Evolutionary conservation across 768 basidiomycete species (phyloP).

Genomic region (Lyophyllum semitale): DNA sequence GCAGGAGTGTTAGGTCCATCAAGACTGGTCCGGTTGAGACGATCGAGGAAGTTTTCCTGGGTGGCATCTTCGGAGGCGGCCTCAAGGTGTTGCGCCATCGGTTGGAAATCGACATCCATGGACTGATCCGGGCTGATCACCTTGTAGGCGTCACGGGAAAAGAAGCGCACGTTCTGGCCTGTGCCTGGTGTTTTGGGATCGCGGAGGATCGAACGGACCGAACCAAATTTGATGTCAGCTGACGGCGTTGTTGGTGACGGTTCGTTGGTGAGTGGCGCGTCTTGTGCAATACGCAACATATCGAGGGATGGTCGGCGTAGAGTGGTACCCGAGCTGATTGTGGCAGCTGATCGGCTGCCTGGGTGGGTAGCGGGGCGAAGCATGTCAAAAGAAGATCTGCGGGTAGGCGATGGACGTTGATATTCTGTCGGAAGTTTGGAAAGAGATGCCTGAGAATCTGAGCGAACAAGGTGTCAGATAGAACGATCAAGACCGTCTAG

Average conservation of each 20-base stretch:
- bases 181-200: slow-evolving; percentile 73
- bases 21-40: slow-evolving; percentile 27
- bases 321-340: slow-evolving; percentile 16
- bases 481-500: not conserved
- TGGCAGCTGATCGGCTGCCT: slow-evolving; percentile 2
- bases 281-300: slow-evolving; percentile 30
- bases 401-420: slow-evolving; percentile 15
- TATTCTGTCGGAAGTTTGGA: slow-evolving; percentile 19
- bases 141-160: slow-evolving; percentile 68
- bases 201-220: slow-evolving; percentile 72
- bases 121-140: slow-evolving; percentile 68
- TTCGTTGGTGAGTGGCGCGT: slow-evolving; percentile 14
- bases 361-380: slow-evolving; percentile 23
- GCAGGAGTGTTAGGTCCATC: slow-evolving; percentile 28
- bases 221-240: slow-evolving; percentile 43
- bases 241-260: slow-evolving; percentile 27
- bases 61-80: slow-evolving; percentile 17
- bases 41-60: slow-evolving; percentile 29
- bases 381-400: slow-evolving; percentile 36
- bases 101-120: slow-evolving; percentile 38
- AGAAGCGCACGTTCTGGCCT: slow-evolving; percentile 80
- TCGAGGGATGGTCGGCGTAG: slow-evolving; percentile 41
- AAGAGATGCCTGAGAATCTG: slow-evolving; percentile 36
- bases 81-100: slow-evolving; percentile 26
- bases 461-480: not conserved